Base-by-base conservation (phyloP, 352 stramenopile species). In the Globisporangium cederbergense region DNA sequence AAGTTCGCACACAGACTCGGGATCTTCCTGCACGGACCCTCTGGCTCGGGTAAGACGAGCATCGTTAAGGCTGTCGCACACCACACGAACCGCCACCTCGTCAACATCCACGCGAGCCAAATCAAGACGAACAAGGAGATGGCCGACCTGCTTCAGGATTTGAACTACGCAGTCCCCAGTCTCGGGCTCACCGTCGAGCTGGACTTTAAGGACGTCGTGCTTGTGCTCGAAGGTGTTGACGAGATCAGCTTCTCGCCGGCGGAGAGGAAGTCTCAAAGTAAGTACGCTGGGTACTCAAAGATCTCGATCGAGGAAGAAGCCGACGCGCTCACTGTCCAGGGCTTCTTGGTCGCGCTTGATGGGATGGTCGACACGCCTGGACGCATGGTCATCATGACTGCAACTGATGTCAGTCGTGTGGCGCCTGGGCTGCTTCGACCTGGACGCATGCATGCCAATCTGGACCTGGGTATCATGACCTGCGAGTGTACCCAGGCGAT, bases 1-100 rank as follows among this genome's bases (percentile, higher is more conserved):
- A 81, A 78, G 20, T 94, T 87, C 49, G 83, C 86, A 53, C 75
- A 92, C 58, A 90, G 89, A 58, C 73, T 71, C 34, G 83, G 62
- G 9, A 81, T 96, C 0, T 77, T 94, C 8, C 60, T 96, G 6
- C 73, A 91, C 54, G 87, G 87, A 0, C 77, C 79, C 20, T 83
- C 86, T n/a, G 83, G 83, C 36, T 86, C 78, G 10, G 75, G 82
- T 45, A 96, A 94, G 66, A 96, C 83, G 5, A 83, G 66, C 58
- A 60, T 93, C 13, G 83, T 84, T 71, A 83, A 87, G 58, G 78
- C 81, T 18, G 45, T 95, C 7, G 81, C 86, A 43, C 74, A 87
- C 16, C 62, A 78, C 60, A 65, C 84, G n/a, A 65, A 66, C 22
- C 72, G 76, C 40, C 72, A 89, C 28, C 78, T 89, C 46, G 66